phyloP scores from a whole-genome alignment of 2,329 filamentous ascomycete genomes.

The Tolypocladium guangdongense region DNA sequence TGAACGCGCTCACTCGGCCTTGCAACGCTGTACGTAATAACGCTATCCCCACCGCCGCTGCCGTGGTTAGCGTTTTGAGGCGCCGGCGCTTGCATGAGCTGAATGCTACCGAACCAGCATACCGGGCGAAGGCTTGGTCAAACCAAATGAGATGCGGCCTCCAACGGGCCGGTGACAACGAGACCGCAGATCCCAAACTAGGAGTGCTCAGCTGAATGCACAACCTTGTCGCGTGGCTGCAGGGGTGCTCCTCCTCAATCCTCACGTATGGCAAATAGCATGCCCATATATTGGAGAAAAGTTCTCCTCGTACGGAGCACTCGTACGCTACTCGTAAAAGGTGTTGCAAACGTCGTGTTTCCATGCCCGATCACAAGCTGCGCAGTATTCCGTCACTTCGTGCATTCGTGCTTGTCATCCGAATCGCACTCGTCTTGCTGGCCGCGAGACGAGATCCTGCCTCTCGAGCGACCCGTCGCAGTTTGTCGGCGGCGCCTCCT shows the following conservation, averaged over 20 bases:
- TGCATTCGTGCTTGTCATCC: constrained; percentile 1
- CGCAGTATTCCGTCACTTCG: neutral
- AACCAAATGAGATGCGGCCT: neutral
- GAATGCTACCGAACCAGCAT: neutral
- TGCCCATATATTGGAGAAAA: neutral
- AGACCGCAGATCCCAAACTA: neutral
- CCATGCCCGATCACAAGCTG: neutral
- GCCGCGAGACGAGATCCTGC: constrained; percentile 11
- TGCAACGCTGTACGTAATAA: too few relatives aligned
- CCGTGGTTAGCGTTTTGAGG: neutral
- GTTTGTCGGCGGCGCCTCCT: neutral
- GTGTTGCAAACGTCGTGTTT: neutral
- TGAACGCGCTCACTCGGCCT: neutral
- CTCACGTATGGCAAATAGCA: neutral
- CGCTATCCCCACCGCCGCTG: neutral
- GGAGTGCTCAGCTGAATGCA: neutral
- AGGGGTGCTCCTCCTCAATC: neutral
- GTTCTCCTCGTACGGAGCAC: neutral
- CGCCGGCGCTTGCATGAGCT: neutral
- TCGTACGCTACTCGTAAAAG: neutral
- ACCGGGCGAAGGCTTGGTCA: neutral
- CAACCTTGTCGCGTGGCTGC: neutral
- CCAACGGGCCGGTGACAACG: neutral
- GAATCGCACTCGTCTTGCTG: constrained; percentile 22
- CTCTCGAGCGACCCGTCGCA: neutral